Conservation (phyloP, 345 rosid species). For the Abelmoschus esculentus region DNA sequence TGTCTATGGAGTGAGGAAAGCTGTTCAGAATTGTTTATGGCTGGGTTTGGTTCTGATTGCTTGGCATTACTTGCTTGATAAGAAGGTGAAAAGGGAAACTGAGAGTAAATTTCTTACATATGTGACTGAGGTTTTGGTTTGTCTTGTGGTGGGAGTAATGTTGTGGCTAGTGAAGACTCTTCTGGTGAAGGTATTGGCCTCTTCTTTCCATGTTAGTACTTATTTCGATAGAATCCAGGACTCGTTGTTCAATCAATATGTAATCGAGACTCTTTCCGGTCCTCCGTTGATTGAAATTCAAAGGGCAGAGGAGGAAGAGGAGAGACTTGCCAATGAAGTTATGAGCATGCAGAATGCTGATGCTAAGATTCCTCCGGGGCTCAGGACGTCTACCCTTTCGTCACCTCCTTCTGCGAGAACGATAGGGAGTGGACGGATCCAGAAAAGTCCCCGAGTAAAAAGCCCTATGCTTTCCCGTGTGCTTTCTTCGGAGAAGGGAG, state of each 20-base stretch:
- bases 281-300: conserved; percentile 54
- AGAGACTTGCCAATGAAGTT: conserved; percentile 32
- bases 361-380: conserved; percentile 35
- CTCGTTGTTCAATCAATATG: conserved; percentile 68
- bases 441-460: conserved; percentile 36
- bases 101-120: conserved; percentile 24
- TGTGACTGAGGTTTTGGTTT: conserved; percentile 58
- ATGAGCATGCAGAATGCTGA: conserved; percentile 39
- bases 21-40: conserved; percentile 91
- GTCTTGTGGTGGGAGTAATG: conserved; percentile 60
- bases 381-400: conserved; percentile 24
- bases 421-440: conserved; percentile 37
- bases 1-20: conserved; percentile 67
- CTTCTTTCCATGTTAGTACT: conserved; percentile 81
- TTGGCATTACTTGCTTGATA: conserved; percentile 74
- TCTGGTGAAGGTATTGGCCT: conserved; percentile 84
- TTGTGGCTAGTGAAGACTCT: conserved; percentile 79
- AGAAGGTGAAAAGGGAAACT: conserved; percentile 46
- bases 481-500: conserved; percentile 43
- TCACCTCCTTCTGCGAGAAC: conserved; percentile 24
- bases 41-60: conserved; percentile 67
- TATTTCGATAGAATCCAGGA: conserved; percentile 90
- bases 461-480: conserved; percentile 39
- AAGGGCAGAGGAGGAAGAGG: conserved; percentile 41
- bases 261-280: conserved; percentile 76